These are phyloP conservation scores for Arthrinium phaeospermum DNA, from an alignment of 2,329 filamentous ascomycete species.

Conservation along the genomic window DNA sequence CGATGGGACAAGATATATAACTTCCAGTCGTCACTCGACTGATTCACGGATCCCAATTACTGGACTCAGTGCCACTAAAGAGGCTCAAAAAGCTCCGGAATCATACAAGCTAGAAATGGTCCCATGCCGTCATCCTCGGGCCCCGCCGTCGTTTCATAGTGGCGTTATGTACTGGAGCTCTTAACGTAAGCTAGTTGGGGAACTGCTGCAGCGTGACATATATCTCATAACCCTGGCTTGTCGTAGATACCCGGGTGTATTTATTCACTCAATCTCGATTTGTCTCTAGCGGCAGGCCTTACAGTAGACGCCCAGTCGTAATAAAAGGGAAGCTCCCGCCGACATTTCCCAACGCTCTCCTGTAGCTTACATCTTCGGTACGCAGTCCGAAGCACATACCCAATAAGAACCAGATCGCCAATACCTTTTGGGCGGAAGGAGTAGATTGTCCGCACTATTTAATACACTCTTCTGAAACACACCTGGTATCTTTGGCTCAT, in stretches of 20 bases:
- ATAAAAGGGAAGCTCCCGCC: slow-evolving; percentile 1
- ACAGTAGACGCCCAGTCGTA: neutral
- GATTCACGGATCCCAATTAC: neutral
- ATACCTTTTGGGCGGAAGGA: neutral
- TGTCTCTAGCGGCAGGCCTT: neutral
- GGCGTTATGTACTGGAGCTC: slow-evolving; percentile 8
- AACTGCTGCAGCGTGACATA: slow-evolving; percentile 17
- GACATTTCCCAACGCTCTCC: neutral
- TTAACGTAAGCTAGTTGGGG: slow-evolving; percentile 14
- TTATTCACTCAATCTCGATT: slow-evolving; percentile 12
- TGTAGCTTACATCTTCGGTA: neutral
- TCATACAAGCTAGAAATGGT: neutral
- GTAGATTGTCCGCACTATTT: neutral
- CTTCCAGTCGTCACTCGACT: neutral
- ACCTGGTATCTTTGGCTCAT: neutral
- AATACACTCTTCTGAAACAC: neutral
- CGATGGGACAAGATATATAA: neutral
- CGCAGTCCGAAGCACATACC: neutral
- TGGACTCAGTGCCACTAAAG: neutral
- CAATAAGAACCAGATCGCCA: neutral
- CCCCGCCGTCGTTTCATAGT: slow-evolving; percentile 15
- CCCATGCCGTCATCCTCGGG: slow-evolving; percentile 10
- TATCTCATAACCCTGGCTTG: neutral
- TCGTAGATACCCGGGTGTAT: neutral
- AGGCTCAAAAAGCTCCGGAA: neutral